Evolutionary conservation across 805 yeast species (phyloP).

Genomic region (Teunomyces aglyptinius): DNA sequence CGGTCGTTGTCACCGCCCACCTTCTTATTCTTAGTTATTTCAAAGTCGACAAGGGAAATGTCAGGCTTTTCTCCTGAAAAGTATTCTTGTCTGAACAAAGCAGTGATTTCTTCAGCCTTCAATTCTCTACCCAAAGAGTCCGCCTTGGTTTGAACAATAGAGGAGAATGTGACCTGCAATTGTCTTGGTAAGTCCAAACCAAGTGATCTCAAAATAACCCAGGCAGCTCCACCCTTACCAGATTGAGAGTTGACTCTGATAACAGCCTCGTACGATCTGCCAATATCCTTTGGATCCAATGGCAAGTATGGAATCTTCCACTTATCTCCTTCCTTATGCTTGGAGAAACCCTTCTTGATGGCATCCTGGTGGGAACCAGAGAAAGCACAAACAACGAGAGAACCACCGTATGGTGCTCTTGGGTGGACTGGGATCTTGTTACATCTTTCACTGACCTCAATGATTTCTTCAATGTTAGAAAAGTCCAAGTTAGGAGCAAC

Average conservation of each 20-base stretch:
- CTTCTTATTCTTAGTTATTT: slow-evolving; percentile 18
- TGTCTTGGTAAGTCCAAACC: slow-evolving; percentile 74
- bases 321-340: slow-evolving; percentile 44
- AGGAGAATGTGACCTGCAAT: slow-evolving; percentile 67
- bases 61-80: slow-evolving; percentile 22
- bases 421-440: slow-evolving; percentile 73
- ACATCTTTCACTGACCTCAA: slow-evolving; percentile 70
- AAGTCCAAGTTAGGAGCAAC: slow-evolving; percentile 69
- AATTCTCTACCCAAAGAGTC: slow-evolving; percentile 68
- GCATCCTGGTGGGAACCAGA: slow-evolving; percentile 75
- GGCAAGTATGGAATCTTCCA: slow-evolving; percentile 80
- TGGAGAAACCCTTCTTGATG: slow-evolving; percentile 61
- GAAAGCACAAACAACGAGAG: slow-evolving; percentile 75
- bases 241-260: slow-evolving; percentile 82
- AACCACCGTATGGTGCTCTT: slow-evolving; percentile 81
- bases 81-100: slow-evolving; percentile 55
- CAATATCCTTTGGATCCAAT: slow-evolving; percentile 77
- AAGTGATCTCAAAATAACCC: slow-evolving; percentile 69
- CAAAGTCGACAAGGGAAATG: slow-evolving; percentile 21
- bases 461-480: slow-evolving; percentile 63
- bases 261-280: slow-evolving; percentile 78
- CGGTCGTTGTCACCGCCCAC: slow-evolving; percentile 14
- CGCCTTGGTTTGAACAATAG: slow-evolving; percentile 61
- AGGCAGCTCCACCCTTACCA: slow-evolving; percentile 88
- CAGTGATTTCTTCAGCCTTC: slow-evolving; percentile 61